Base-by-base conservation (phyloP, 2,329 filamentous ascomycete species). In the Diaporthe helianthi region DNA sequence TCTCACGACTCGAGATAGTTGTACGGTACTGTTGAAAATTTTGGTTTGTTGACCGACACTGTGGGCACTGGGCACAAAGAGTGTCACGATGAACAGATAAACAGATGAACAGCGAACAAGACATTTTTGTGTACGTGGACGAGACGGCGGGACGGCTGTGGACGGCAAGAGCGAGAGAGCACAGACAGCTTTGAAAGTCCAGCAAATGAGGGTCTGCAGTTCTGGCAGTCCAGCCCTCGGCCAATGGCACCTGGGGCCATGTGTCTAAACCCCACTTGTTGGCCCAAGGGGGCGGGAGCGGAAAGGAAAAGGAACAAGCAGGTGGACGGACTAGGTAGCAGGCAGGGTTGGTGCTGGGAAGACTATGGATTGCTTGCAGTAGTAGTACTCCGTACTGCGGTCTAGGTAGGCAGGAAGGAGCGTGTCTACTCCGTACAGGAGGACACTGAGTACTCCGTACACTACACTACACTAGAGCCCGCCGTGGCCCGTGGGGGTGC, bases 291-390 rank as follows among this genome's bases (percentile, higher is more conserved):
- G 13, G 13, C 36, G 36, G 36, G 36, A 38, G 58, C 58, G 41
- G 58, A 15, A 49, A 36, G 58, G 44, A 49, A 15, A 49, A 36
- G 58, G 44, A 49, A 49, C 58, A 49, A 36, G 49, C 41, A 47
- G 41, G 55, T 22, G 19, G 38, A 46, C 24, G 17, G n/a, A n/a
- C n/a, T n/a, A n/a, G n/a, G n/a, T n/a, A n/a, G n/a, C n/a, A n/a
- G n/a, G n/a, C n/a, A n/a, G n/a, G n/a, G n/a, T n/a, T n/a, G n/a
- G 31, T 44, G 4, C 41, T 44, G 47, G 31, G 31, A 29, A 24
- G 24, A 60, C 54, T 47, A 61, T 47, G 41, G 55, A 61, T 47
- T 46, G 55, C 55, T 31, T 61, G 55, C 55, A 61, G 55, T 15
- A 38, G 36, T 22, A 46, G 19, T 46, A 2, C 1, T 2, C 8